Evolutionary conservation across 2,329 filamentous ascomycete species (phyloP), one percentile per base, ranked within the genome.

Genomic region (Calycina marina): DNA sequence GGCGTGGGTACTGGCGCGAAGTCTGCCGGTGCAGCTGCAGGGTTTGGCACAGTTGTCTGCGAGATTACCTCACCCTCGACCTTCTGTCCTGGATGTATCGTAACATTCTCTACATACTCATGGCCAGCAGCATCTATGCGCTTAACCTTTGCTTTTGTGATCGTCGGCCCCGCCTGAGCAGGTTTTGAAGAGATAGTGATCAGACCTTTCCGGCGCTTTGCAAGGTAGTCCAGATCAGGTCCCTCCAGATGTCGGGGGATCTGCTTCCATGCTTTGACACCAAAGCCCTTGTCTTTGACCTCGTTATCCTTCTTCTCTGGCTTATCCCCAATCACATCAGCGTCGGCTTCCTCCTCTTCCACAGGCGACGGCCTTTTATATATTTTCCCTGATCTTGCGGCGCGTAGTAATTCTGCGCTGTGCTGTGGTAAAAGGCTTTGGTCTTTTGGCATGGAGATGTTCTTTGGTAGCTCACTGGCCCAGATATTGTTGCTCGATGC

Each of bases 391-490:
- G 81, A 82, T 37, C 86, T 72, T 29, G 84, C 83, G 22, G 81
- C 79, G 35, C 81, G 76, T 10, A 94, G 64, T 4, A 94, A 66
- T 42, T 86, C 81, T 48, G 90, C 81, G 32, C 78, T 88, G 52
- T 85, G 79, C 1, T 77, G 69, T 0, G 81, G 70, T 6, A 94
- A 62, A 18, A 93, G 64, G 36, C 79, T 69, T 17, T 73, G 81
- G 52, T 93, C 88, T 47, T 81, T 80, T 24, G 88, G 88, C 82
- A 94, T 88, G n/a, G n/a, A n/a, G n/a, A n/a, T n/a, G 27, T 71
- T 72, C 41, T 70, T 64, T 3, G 82, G 76, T 12, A 84, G 67
- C 50, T 93, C 86, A 29, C 64, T 51, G n/a, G 74, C 76, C 70
- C 79, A 88, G 32, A 71, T 63, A 51, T 79, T 71, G 47, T 74